These are phyloP conservation scores for Auricularia sp. DNA, from an alignment of 768 basidiomycete genomes.

Conservation along the genomic window DNA sequence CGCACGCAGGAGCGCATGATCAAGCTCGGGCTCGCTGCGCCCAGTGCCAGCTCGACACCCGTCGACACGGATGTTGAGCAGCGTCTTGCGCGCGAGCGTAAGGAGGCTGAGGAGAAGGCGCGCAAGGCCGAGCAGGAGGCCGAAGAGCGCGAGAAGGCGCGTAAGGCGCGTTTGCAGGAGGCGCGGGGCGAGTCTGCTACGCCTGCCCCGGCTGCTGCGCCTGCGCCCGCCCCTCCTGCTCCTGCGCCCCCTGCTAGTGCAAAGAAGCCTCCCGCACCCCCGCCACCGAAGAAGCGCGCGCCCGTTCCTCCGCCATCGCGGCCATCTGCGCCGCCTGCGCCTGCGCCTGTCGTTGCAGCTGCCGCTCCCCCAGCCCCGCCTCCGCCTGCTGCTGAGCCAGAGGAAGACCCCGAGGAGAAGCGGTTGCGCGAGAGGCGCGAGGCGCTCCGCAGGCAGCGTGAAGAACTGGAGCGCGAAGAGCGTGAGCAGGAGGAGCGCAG, in stretches of 20 bases:
- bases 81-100: slow-evolving; percentile 73
- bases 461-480: slow-evolving; percentile 54
- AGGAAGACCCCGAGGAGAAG: slow-evolving; percentile 41
- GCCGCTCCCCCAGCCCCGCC: slow-evolving; percentile 20
- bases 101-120: slow-evolving; percentile 82
- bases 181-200: slow-evolving; percentile 46
- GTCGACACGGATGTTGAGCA: slow-evolving; percentile 80
- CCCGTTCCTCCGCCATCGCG: slow-evolving; percentile 31
- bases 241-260: slow-evolving; percentile 19
- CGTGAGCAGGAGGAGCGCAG: slow-evolving; percentile 34
- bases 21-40: slow-evolving; percentile 62
- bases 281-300: slow-evolving; percentile 28
- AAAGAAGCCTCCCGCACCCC: slow-evolving; percentile 33
- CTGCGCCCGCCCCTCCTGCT: slow-evolving; percentile 15
- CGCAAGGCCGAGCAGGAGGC: slow-evolving; percentile 69
- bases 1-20: slow-evolving; percentile 78
- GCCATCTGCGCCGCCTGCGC: slow-evolving; percentile 22
- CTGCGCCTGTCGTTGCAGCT: slow-evolving; percentile 13
- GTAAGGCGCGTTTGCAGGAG: slow-evolving; percentile 63
- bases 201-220: slow-evolving; percentile 15
- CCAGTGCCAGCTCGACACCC: slow-evolving; percentile 16
- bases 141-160: slow-evolving; percentile 62
- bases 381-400: slow-evolving; percentile 53
- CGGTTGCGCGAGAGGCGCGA: slow-evolving; percentile 56
- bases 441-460: slow-evolving; percentile 57